These are phyloP conservation scores for Platanthera guangdongensis DNA, from an alignment of 106 monocot genomes.

Conservation along the genomic window DNA sequence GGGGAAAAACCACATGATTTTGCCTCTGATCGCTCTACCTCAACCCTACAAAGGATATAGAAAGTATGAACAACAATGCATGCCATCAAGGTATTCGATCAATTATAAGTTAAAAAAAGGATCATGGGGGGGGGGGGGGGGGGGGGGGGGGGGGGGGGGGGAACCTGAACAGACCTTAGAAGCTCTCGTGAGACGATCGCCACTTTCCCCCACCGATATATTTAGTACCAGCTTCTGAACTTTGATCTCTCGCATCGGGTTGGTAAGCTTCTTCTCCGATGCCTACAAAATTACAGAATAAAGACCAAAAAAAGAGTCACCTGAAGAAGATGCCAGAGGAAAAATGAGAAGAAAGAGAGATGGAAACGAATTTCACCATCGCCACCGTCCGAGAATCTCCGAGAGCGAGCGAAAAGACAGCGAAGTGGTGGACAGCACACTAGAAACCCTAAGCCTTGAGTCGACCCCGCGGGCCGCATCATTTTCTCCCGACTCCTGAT, in stretches of 20 bases:
- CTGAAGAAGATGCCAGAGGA: background rate
- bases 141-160: too few species aligned
- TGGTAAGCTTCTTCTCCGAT: slow-evolving; percentile 22
- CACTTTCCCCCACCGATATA: slow-evolving; percentile 24
- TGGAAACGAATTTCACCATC: background rate
- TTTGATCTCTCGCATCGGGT: slow-evolving; percentile 27
- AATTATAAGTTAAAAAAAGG: too few species aligned
- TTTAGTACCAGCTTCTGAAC: slow-evolving; percentile 31
- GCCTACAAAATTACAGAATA: background rate
- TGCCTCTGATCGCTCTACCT: background rate
- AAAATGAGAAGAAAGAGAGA: background rate
- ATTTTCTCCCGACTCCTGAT: too few species aligned
- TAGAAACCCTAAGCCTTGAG: background rate
- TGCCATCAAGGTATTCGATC: background rate
- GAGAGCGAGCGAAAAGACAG: background rate
- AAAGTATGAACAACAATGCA: background rate
- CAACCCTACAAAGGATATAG: background rate
- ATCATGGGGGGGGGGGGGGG: too few species aligned
- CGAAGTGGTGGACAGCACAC: background rate
- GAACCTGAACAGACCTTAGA: slow-evolving; percentile 7
- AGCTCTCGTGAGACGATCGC: slow-evolving; percentile 24
- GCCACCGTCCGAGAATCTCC: background rate
- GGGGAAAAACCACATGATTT: background rate
- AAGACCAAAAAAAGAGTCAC: background rate
- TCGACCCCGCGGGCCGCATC: too few species aligned